A percentile compares a stretch with the other conserved stretches of the same genome.
Conservation (phyloP, 2,329 filamentous ascomycete genomes). For the Thielaviopsis euricoi region DNA sequence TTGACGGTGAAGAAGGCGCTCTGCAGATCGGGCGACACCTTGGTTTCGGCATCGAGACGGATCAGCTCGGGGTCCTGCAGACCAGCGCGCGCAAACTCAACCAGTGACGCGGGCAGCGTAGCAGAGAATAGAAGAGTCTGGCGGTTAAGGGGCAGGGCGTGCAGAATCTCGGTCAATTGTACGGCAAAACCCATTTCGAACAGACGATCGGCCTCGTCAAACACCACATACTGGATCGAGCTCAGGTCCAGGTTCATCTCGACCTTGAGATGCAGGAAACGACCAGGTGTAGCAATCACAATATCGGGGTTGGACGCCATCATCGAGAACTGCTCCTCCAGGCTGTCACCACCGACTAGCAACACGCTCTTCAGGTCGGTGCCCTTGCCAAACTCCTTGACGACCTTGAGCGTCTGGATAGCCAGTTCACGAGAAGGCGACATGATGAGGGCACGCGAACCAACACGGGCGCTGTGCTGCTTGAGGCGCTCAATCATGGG, state of each 20-base stretch:
- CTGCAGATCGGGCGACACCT: slow-evolving; percentile 90
- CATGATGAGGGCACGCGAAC: slow-evolving; percentile 70
- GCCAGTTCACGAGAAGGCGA: slow-evolving; percentile 90
- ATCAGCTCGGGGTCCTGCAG: slow-evolving; percentile 84
- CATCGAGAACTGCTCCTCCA: slow-evolving; percentile 86
- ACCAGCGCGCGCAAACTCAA: slow-evolving; percentile 89
- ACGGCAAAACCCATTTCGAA: slow-evolving; percentile 98
- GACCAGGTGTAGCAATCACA: slow-evolving; percentile 88
- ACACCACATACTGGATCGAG: slow-evolving; percentile 85
- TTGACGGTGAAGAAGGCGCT: slow-evolving; percentile 92
- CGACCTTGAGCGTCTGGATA: slow-evolving; percentile 86
- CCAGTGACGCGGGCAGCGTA: slow-evolving; percentile 80
- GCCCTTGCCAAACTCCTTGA: slow-evolving; percentile 81
- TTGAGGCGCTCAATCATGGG: slow-evolving; percentile 94
- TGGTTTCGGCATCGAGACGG: slow-evolving; percentile 82
- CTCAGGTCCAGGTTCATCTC: slow-evolving; percentile 90
- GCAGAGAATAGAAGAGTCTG: slow-evolving; percentile 93
- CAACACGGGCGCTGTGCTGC: slow-evolving; percentile 71
- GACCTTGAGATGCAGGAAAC: slow-evolving; percentile 90
- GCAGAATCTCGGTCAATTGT: slow-evolving; percentile 82
- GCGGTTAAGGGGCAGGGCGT: slow-evolving; percentile 65
- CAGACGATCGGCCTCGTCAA: slow-evolving; percentile 89
- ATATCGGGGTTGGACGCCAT: slow-evolving; percentile 96
- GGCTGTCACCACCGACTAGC: slow-evolving; percentile 82
- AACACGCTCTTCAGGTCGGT: slow-evolving; percentile 85